phyloP scores from a whole-genome alignment of 2,329 filamentous ascomycete genomes.

The Leptodontidium sp. region DNA sequence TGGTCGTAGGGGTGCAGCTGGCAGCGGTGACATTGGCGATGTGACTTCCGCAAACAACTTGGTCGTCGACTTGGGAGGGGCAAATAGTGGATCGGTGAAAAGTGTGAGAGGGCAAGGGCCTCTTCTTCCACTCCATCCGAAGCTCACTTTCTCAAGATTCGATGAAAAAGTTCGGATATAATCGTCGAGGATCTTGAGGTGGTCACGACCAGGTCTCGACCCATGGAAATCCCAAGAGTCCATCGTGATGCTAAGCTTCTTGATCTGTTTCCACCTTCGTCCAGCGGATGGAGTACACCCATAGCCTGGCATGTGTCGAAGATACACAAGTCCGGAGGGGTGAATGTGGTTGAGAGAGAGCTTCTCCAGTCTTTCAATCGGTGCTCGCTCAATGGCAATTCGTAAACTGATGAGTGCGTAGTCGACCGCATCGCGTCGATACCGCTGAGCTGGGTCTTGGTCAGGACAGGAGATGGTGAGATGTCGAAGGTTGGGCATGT shows the following conservation, averaged over 20 bases:
- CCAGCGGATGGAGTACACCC: constrained; percentile 76
- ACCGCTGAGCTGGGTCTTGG: constrained; percentile 72
- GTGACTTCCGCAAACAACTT: constrained; percentile 73
- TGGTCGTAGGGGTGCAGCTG: constrained; percentile 58
- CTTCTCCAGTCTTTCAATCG: constrained; percentile 69
- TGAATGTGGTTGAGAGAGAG: constrained; percentile 80
- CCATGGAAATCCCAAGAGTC: constrained; percentile 73
- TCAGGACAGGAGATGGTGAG: constrained; percentile 80
- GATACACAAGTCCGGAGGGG: constrained; percentile 77
- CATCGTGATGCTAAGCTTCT: constrained; percentile 75
- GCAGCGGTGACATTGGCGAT: constrained; percentile 69
- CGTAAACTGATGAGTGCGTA: constrained; percentile 88
- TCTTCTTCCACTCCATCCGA: constrained; percentile 77
- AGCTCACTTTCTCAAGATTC: constrained; percentile 73
- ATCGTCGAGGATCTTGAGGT: constrained; percentile 81
- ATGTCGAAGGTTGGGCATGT: constrained; percentile 75
- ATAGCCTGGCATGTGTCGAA: constrained; percentile 77
- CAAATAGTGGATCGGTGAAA: constrained; percentile 70
- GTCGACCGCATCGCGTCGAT: constrained; percentile 81
- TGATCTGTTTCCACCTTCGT: constrained; percentile 80
- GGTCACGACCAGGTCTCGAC: constrained; percentile 68
- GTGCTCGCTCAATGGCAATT: constrained; percentile 80
- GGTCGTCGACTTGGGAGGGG: constrained; percentile 58
- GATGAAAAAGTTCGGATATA: constrained; percentile 77
- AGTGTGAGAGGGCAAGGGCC: constrained; percentile 79